A percentile compares a stretch with the other conserved stretches of the same genome.
Conservation (phyloP, 805 yeast genomes). For the Candida loeiensis region DNA sequence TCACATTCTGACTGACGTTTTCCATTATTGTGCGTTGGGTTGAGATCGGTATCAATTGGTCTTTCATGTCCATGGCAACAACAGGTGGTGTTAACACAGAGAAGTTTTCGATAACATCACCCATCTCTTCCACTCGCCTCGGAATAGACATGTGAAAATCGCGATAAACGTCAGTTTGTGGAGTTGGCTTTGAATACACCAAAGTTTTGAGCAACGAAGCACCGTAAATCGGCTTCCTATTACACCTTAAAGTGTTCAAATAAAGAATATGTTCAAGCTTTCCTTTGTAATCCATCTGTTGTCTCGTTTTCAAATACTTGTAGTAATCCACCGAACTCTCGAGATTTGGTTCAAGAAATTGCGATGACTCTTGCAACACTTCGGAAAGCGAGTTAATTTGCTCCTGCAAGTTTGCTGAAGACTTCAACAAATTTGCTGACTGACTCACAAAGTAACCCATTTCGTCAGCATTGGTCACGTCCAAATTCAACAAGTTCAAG, state of each 20-base stretch:
- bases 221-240: slow-evolving; percentile 66
- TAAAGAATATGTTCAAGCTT: slow-evolving; percentile 55
- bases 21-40: slow-evolving; percentile 31
- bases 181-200: slow-evolving; percentile 22
- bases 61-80: slow-evolving; percentile 69
- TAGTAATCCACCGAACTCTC: slow-evolving; percentile 55
- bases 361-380: slow-evolving; percentile 21
- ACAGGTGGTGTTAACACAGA: slow-evolving; percentile 88
- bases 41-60: slow-evolving; percentile 42
- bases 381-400: slow-evolving; percentile 43
- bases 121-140: slow-evolving; percentile 32
- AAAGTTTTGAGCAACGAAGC: slow-evolving; percentile 48
- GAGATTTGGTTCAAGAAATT: slow-evolving; percentile 23
- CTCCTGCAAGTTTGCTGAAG: slow-evolving; percentile 42
- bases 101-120: slow-evolving; percentile 61
- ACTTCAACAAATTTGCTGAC: slow-evolving; percentile 42
- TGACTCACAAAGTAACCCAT: slow-evolving; percentile 46
- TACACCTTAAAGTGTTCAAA: slow-evolving; percentile 63
- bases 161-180: slow-evolving; percentile 12
- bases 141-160: slow-evolving; percentile 25
- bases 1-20: slow-evolving; percentile 32
- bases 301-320: slow-evolving; percentile 49
- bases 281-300: slow-evolving; percentile 50
- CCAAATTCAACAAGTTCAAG: slow-evolving; percentile 57
- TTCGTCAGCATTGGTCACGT: slow-evolving; percentile 46